Evolutionary conservation across 352 stramenopile genomes (phyloP).

Genomic region (Aphanomyces stellatus): DNA sequence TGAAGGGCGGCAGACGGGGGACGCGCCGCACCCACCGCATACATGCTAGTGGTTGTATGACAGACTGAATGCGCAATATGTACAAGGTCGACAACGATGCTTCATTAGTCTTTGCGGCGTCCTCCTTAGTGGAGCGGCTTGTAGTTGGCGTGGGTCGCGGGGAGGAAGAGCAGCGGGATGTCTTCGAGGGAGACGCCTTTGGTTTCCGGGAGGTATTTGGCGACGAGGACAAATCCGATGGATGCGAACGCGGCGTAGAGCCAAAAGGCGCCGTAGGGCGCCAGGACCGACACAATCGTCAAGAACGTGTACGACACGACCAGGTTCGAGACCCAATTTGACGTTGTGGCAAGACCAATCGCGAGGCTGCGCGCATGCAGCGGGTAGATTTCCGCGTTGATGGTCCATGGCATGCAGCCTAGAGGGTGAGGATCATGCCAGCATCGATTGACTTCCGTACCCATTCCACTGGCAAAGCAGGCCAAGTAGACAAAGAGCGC

Average conservation of each 20-base stretch:
- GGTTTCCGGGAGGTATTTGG: conserved; percentile 51
- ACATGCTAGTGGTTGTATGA: too few species aligned
- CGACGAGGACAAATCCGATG: conserved; percentile 29
- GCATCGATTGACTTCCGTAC: not conserved
- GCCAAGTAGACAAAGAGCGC: conserved; percentile 15
- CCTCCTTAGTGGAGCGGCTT: not conserved
- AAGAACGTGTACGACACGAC: conserved; percentile 67
- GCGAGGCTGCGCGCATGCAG: conserved; percentile 39
- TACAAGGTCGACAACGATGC: not conserved
- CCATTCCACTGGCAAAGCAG: conserved; percentile 19
- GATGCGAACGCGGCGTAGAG: conserved; percentile 44
- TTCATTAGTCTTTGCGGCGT: too few species aligned
- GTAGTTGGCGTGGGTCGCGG: not conserved
- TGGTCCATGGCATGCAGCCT: conserved; percentile 57
- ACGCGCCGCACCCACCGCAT: too few species aligned
- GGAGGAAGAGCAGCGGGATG: conserved; percentile 42
- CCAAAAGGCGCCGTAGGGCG: conserved; percentile 37
- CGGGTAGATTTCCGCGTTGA: conserved; percentile 72
- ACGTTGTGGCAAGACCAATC: conserved; percentile 41
- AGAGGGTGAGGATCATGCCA: too few species aligned
- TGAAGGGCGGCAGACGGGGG: too few species aligned
- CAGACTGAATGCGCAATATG: not conserved
- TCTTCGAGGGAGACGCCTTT: conserved; percentile 62
- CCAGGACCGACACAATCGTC: conserved; percentile 25
- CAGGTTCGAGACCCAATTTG: conserved; percentile 68